Base-by-base conservation (phyloP, 1,284 basidiomycete species). In the Takashimella tepidaria region DNA sequence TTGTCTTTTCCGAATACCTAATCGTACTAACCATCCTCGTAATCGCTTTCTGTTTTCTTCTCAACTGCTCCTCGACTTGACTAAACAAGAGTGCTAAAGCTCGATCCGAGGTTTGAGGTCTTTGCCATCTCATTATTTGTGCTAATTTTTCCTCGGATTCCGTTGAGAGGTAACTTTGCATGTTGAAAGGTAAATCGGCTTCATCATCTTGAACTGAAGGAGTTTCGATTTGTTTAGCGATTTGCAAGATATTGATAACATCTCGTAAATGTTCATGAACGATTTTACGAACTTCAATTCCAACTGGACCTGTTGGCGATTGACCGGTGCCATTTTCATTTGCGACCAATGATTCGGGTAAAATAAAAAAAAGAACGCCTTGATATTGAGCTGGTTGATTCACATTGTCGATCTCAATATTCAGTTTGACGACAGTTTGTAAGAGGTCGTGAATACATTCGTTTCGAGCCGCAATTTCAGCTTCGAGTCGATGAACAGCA, bases 21-120 rank as follows among this genome's bases (percentile, higher is more conserved):
- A 99, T 96, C 22, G 92, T 98, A 72, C 97, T 98, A 76, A 96
- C 89, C 86, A 98, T 87, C 42, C 96, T 87, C 55, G 92, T 90
- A 46, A 98, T 89, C 58, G 88, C 92, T 75, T 93, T 93, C 58
- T 93, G 84, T 80, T 99, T 99, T 73, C 89, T 85, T 37, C 89
- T 82, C 80, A 96, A 88, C 37, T 95, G 83, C 37, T 87, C 83
- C 63, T 93, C 90, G 6, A 87, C 87, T 68, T 98, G 93, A 55
- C 85, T 82, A 51, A 88, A 82, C 26, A 99, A 81, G 62, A 89
- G 83, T 5, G 82, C 79, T 50, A 98, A 78, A 0, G 91, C 93
- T 0, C 84, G 78, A 68, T 98, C 96, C 55, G 91, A 85, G n/a
- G 86, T 87, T 10, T 80, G 78, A 3, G 89, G 92, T 66, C 86